These are phyloP conservation scores for Colletotrichum lindemuthianum DNA, from an alignment of 2,329 filamentous ascomycete genomes.

Conservation along the genomic window DNA sequence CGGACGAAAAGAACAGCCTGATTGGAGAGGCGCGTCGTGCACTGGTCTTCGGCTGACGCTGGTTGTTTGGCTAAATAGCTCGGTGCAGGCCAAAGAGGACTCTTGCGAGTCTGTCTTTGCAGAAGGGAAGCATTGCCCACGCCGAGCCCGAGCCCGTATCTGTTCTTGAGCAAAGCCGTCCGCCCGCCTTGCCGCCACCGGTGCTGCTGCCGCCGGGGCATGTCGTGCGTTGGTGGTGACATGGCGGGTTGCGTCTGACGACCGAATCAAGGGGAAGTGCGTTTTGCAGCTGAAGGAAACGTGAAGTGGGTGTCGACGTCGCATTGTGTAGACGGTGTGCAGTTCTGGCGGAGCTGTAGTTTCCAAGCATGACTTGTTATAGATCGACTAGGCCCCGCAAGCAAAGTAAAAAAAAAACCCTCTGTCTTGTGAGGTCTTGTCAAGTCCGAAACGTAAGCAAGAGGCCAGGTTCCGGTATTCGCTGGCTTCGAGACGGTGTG, in stretches of 20 bases:
- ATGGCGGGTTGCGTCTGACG: constrained; percentile 2
- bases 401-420: too few relatives aligned
- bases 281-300: too few relatives aligned
- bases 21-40: background rate
- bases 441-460: too few relatives aligned
- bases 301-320: too few relatives aligned
- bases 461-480: too few relatives aligned
- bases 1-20: constrained; percentile 13
- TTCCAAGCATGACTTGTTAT: too few relatives aligned
- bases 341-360: too few relatives aligned
- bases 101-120: background rate
- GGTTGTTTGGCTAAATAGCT: constrained; percentile 13
- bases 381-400: too few relatives aligned
- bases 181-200: background rate
- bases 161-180: constrained; percentile 8
- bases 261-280: background rate
- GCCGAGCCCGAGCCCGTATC: background rate
- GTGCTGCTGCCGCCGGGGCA: constrained; percentile 5
- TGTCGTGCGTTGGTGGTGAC: constrained; percentile 11
- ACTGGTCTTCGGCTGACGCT: constrained; percentile 8
- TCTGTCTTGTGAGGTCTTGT: too few relatives aligned
- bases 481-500: background rate
- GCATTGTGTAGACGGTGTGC: too few relatives aligned
- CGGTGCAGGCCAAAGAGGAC: constrained; percentile 2
- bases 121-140: background rate